Conservation (phyloP, 805 yeast genomes). For the Starmera pachycereana region DNA sequence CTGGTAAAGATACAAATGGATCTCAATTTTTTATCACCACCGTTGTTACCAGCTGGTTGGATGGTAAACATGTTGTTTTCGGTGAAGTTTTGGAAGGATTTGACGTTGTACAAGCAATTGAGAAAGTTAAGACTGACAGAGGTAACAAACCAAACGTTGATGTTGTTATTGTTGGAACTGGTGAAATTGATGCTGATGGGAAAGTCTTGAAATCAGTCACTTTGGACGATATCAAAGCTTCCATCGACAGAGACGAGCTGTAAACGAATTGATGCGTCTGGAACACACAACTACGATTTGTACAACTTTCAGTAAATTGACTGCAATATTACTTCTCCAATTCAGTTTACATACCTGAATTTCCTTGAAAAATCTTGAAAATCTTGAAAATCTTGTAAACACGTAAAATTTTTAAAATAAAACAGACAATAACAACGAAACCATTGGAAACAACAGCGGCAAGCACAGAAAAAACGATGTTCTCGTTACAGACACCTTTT, state of each 20-base stretch:
- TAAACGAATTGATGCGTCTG: conserved; percentile 6
- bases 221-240: conserved; percentile 9
- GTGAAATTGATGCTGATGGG: conserved; percentile 42
- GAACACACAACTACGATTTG: too few relatives aligned
- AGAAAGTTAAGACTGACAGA: conserved; percentile 54
- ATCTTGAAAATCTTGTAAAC: too few relatives aligned
- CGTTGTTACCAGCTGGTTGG: conserved; percentile 83
- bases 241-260: conserved; percentile 25
- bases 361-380: too few relatives aligned
- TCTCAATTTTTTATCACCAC: conserved; percentile 95
- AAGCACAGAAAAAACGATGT: conserved; percentile 7
- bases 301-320: too few relatives aligned
- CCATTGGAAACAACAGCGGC: too few relatives aligned
- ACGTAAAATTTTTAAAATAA: too few relatives aligned
- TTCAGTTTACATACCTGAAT: neutral
- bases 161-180: conserved; percentile 58
- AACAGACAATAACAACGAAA: too few relatives aligned
- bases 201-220: conserved; percentile 14
- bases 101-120: conserved; percentile 72
- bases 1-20: conserved; percentile 77
- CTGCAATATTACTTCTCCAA: neutral
- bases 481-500: conserved; percentile 47
- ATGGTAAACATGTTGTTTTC: conserved; percentile 91
- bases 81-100: conserved; percentile 88
- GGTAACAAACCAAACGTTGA: conserved; percentile 66